These are phyloP conservation scores for Brassica incana DNA, from an alignment of 345 rosid species.

Conservation along the genomic window DNA sequence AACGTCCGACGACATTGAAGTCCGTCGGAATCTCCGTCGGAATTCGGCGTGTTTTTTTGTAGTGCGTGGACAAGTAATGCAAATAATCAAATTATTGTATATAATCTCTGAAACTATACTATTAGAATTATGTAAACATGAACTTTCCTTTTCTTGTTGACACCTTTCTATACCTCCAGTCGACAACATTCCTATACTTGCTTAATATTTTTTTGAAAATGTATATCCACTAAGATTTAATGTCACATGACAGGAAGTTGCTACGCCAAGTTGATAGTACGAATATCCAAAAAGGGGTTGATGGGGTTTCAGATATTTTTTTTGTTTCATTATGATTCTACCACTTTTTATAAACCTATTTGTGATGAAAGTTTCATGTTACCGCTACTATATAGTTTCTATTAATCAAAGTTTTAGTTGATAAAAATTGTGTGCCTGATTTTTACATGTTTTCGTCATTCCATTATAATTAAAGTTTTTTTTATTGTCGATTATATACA, in stretches of 20 bases:
- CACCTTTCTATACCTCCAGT: not conserved
- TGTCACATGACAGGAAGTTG: not conserved
- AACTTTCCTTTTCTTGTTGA: not conserved
- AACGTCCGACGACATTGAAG: no score
- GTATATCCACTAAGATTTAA: not conserved
- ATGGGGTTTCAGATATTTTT: not conserved
- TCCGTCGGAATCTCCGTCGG: no score
- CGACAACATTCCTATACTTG: not conserved
- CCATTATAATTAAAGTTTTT: not conserved
- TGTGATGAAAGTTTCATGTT: not conserved
- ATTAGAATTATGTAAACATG: not conserved
- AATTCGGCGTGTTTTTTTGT: no score
- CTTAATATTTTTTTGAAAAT: not conserved
- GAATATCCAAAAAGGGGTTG: not conserved
- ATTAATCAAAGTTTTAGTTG: not conserved
- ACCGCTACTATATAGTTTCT: not conserved
- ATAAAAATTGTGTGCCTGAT: not conserved
- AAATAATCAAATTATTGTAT: not conserved
- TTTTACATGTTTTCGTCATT: not conserved
- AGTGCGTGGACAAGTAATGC: not conserved
- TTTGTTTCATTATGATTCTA: not conserved
- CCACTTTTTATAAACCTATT: no score
- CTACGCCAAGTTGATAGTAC: not conserved
- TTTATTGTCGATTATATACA: not conserved
- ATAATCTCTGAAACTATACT: not conserved